These are phyloP conservation scores for Kodamaea sp. DNA, from an alignment of 1,139 yeast species.

Conservation along the genomic window DNA sequence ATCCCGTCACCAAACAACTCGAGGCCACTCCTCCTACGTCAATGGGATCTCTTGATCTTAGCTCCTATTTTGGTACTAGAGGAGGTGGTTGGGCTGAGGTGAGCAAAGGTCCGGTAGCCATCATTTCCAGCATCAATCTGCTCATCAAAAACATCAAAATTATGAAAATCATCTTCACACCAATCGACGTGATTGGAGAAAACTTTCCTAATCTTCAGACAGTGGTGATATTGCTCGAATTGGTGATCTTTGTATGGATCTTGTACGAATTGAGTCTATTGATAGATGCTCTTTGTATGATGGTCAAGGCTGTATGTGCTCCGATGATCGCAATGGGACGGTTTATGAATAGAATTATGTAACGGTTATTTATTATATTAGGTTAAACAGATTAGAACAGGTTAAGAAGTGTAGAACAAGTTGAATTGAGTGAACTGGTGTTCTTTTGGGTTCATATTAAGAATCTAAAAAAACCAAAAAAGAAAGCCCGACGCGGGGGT, in stretches of 20 bases:
- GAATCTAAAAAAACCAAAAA: constrained; percentile 5
- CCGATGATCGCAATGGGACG: constrained; percentile 51
- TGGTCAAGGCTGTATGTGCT: constrained; percentile 49
- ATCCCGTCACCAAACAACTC: constrained; percentile 35
- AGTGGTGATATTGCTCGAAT: constrained; percentile 39
- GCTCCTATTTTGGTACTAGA: background rate
- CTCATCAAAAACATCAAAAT: constrained; percentile 39
- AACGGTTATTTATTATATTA: constrained; percentile 1
- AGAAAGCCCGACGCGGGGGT: constrained; percentile 26
- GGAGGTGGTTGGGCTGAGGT: constrained; percentile 1
- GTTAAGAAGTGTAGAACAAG: no score
- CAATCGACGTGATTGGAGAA: constrained; percentile 44
- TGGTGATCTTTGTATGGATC: constrained; percentile 44
- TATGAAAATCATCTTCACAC: constrained; percentile 43
- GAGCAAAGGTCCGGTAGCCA: constrained; percentile 10
- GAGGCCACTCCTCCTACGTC: constrained; percentile 39
- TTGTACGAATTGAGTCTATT: constrained; percentile 45
- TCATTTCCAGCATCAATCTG: constrained; percentile 30
- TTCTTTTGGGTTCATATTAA: background rate
- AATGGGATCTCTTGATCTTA: constrained; percentile 12
- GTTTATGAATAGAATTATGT: constrained; percentile 45
- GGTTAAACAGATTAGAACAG: background rate
- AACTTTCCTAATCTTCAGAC: constrained; percentile 43
- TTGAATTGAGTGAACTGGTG: no score
- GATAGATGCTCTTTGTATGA: constrained; percentile 49